Evolutionary conservation across 2,329 filamentous ascomycete genomes (phyloP), one percentile per base, ranked within the genome.

Genomic region (Exophiala calicioides): DNA sequence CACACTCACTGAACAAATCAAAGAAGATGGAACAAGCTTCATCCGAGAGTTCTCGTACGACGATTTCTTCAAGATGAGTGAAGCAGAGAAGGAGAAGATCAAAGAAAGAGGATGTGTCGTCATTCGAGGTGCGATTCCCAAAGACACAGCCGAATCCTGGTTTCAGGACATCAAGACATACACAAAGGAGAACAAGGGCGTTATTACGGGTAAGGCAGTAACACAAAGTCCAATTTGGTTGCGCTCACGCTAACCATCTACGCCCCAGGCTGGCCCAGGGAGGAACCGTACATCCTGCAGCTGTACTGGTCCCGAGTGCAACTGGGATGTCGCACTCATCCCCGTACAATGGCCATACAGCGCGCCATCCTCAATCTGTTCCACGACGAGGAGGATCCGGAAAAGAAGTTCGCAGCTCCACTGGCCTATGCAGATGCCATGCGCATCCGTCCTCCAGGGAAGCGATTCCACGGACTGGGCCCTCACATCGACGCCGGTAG

Each of bases 401-500:
- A 38, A 8, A 13, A 21, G 20, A 13, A 24, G 6, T 62, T 55
- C 2, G 49, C 65, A 3, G 66, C 68, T 1, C 70, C 69, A 0
- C 50, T 72, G 24, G 57, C 62, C 3, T 73, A 71, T 50, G 56
- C 60, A 15, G 69, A 74, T 39, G 66, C 57, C 4, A 48, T 67
- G 2, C 66, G 71, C 12, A 63, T 66, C 42, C 63, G 70, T 4
- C 60, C 65, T 2, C 66, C 68, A 2, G 58, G 62, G n/a, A 60
- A 66, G 27, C 52, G 56, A 1, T 73, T 72, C 47, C 60, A 64
- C 4, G 68, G 69, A 2, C 59, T 73, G 0, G 69, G 70, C 1
- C 70, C 69, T 24, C 70, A 73, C 44, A 70, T 73, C 33, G 69
- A 73, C 50, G 69, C 68, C 1, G 69, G 70, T 12, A 69, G 65